Conservation (phyloP, 345 rosid species). For the Citrus cavaleriei region DNA sequence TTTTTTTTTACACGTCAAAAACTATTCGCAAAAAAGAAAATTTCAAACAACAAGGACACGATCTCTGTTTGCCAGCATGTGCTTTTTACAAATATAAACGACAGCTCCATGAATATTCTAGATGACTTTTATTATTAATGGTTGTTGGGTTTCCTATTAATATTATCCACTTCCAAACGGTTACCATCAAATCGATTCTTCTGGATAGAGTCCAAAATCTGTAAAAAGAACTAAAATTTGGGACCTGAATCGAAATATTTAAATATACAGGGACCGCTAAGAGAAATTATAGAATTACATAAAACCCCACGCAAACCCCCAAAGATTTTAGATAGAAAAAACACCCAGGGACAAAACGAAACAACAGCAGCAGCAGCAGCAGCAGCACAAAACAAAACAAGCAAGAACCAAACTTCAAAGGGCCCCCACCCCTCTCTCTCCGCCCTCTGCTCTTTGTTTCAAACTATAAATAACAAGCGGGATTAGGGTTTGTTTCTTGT, state of each 20-base stretch:
- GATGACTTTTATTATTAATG: neutral
- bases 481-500: conserved; percentile 10
- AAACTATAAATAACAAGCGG: conserved; percentile 17
- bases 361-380: too few species aligned
- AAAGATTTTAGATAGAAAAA: neutral
- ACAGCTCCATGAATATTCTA: neutral
- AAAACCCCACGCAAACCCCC: neutral
- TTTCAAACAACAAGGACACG: too few species aligned
- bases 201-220: neutral
- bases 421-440: neutral
- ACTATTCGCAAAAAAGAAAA: too few species aligned
- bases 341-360: neutral
- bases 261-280: too few species aligned
- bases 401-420: neutral
- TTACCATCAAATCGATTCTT: neutral
- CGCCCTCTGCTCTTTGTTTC: neutral
- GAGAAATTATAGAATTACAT: neutral
- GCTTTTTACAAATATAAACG: too few species aligned
- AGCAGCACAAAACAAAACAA: neutral
- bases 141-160: neutral
- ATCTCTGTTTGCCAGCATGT: too few species aligned
- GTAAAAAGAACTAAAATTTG: neutral
- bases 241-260: neutral
- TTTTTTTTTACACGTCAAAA: too few species aligned
- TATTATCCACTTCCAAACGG: neutral